Base-by-base conservation (phyloP, 1,284 basidiomycete genomes). In the Leucoagaricus sp. region DNA sequence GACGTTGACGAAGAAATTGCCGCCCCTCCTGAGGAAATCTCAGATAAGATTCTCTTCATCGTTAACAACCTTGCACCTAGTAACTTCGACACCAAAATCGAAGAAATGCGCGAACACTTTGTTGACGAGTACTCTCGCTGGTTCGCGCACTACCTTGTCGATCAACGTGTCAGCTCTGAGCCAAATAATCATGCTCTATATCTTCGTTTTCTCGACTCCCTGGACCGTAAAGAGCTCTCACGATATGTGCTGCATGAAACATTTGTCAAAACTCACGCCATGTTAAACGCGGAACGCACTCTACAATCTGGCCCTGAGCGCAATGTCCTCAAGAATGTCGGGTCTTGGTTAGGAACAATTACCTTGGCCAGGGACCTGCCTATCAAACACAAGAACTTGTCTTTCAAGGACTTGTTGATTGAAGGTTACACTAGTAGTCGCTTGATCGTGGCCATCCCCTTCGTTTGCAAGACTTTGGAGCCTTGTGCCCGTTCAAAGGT, bases 121-220 rank as follows among this genome's bases (percentile, higher is more conserved):
- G 82, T 90, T 48, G 87, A 93, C 62, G 78, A 84, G 49, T 87
- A 94, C 67, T 86, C 95, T 36, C 83, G 91, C 57, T 99, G 97
- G 97, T 97, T 99, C 69, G 96, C 97, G 40, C 90, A 96, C 69
- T 99, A 99, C 73, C 83, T 99, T 44, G 94, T 99, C 25, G 92
- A 96, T 64, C 93, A 98, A 68, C 93, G 97, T 48, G 89, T 99
- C 72, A 92, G 89, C 73, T 91, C 93, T 58, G 97, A 99, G 74
- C 94, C 94, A 49, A 99, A 99, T 79, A 98, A 99, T 67, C 97
- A 99, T 66, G 84, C 87, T 45, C 85, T 99, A 29, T 99, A 99
- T 72, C 86, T 97, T 61, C 89, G 94, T 59, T 93, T 99, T 70
- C 77, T 99, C 56, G 93, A 98, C 57, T 86, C 88, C 1, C 74